Conservation (phyloP, 805 yeast species). For the Candida pini region DNA sequence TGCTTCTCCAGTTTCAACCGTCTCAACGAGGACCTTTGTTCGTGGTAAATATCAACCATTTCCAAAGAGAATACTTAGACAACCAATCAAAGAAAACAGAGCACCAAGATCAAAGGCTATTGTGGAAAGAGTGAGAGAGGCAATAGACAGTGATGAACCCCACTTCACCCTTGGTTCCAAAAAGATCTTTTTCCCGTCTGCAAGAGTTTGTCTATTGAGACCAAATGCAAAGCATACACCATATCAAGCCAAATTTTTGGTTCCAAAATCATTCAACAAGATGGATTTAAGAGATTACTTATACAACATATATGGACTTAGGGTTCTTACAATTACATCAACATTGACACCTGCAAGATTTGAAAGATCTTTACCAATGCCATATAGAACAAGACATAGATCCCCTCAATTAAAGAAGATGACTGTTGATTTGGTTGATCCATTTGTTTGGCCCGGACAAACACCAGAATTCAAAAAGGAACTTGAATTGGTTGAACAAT, state of each 20-base stretch:
- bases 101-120: conserved; percentile 25
- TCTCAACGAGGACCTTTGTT: conserved; percentile 20
- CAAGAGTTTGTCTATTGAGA: conserved; percentile 70
- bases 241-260: conserved; percentile 92
- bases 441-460: conserved; percentile 89
- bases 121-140: conserved; percentile 31
- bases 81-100: conserved; percentile 15
- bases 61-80: conserved; percentile 15
- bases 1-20: background rate
- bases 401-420: conserved; percentile 83
- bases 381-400: conserved; percentile 63
- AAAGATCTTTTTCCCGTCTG: conserved; percentile 78
- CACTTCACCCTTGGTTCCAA: conserved; percentile 81
- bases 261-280: conserved; percentile 90
- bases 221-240: conserved; percentile 98
- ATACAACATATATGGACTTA: conserved; percentile 81
- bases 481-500: conserved; percentile 34
- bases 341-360: conserved; percentile 74
- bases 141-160: conserved; percentile 58
- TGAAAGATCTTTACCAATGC: conserved; percentile 47
- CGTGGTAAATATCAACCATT: conserved; percentile 27
- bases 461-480: conserved; percentile 31
- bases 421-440: conserved; percentile 95
- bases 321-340: conserved; percentile 85
- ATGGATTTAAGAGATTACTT: conserved; percentile 91